A percentile compares a stretch with the other conserved stretches of the same genome.
Evolutionary conservation across 169 alveolate genomes (phyloP).

Genomic region (Babesia bovis): DNA sequence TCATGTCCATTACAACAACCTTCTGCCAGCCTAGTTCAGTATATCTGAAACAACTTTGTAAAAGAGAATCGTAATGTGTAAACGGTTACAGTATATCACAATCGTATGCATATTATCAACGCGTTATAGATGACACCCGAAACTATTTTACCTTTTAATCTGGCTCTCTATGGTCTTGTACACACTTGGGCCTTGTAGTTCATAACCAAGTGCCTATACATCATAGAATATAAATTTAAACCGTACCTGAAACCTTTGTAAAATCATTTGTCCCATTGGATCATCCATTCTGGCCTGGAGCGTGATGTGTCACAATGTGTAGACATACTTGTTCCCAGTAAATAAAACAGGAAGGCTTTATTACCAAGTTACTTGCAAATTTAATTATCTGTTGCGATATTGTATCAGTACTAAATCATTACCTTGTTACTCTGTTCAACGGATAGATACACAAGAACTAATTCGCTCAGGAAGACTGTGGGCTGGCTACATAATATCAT

Average conservation of each 20-base stretch:
- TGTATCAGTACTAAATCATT: not conserved
- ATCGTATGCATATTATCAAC: too few species aligned
- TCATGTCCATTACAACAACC: conserved; percentile 26
- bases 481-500: conserved; percentile 10
- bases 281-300: conserved; percentile 9
- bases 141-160: conserved; percentile 24
- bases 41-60: conserved; percentile 14
- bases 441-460: conserved; percentile 29
- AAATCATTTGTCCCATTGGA: conserved; percentile 13
- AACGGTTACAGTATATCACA: too few species aligned
- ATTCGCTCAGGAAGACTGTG: conserved; percentile 54
- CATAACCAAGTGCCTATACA: conserved; percentile 8
- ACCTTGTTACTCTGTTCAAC: conserved; percentile 29
- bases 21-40: conserved; percentile 47
- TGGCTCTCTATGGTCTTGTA: conserved; percentile 37
- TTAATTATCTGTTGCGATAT: not conserved
- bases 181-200: conserved; percentile 5
- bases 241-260: conserved; percentile 6
- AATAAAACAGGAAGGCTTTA: conserved; percentile 35
- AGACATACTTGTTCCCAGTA: conserved; percentile 45
- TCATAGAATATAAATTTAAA: not conserved
- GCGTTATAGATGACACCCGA: not conserved
- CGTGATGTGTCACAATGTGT: not conserved
- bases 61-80: too few species aligned
- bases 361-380: not conserved